Evolutionary conservation across 768 basidiomycete genomes (phyloP).

Genomic region (Rossbeevera mucosa): DNA sequence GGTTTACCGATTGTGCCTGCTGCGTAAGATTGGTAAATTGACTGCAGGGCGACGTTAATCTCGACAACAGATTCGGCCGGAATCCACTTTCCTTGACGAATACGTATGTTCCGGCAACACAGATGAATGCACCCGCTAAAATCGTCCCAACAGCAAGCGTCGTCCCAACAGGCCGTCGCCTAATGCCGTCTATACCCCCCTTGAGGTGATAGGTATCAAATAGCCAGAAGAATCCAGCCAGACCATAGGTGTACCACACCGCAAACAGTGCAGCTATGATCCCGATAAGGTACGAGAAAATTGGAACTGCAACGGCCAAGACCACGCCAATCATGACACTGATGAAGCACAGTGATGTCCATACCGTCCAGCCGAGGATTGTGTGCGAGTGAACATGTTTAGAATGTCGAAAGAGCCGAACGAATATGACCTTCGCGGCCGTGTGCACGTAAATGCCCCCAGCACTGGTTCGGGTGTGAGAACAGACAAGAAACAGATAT

Average conservation of each 20-base stretch:
- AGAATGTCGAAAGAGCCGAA: constrained; percentile 44
- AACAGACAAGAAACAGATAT: not conserved
- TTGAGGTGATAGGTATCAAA: constrained; percentile 43
- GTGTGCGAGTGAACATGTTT: constrained; percentile 50
- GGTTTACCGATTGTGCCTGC: constrained; percentile 38
- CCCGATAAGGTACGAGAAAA: constrained; percentile 52
- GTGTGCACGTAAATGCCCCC: constrained; percentile 47
- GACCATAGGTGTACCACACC: constrained; percentile 55
- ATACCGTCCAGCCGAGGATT: constrained; percentile 44
- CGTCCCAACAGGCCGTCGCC: constrained; percentile 31
- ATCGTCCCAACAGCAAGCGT: constrained; percentile 32
- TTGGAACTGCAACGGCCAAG: constrained; percentile 48
- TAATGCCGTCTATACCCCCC: constrained; percentile 34
- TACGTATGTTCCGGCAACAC: constrained; percentile 39
- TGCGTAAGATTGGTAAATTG: constrained; percentile 43
- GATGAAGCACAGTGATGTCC: constrained; percentile 41
- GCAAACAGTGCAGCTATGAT: constrained; percentile 52
- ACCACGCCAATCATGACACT: constrained; percentile 38
- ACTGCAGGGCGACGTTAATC: constrained; percentile 24
- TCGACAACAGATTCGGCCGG: not conserved
- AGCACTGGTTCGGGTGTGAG: constrained; percentile 27
- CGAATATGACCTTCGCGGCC: constrained; percentile 50
- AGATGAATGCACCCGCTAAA: constrained; percentile 47
- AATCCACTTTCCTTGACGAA: constrained; percentile 41
- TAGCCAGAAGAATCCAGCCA: constrained; percentile 51